Evolutionary conservation across 257 asterid species (phyloP).

Genomic region (Capsicum rhomboideum): DNA sequence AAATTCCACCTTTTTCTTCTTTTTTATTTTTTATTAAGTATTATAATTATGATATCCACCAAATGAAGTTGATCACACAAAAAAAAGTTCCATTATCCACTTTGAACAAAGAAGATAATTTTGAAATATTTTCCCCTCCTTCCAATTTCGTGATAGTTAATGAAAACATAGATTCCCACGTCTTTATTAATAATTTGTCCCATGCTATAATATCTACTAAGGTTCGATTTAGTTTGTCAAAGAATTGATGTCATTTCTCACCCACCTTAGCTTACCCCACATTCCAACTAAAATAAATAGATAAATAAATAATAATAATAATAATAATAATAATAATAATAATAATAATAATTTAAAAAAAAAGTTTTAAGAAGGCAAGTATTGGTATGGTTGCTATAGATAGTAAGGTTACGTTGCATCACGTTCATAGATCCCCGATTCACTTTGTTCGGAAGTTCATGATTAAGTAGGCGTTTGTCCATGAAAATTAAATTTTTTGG

Average conservation of each 20-base stretch:
- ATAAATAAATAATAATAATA: neutral
- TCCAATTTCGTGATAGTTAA: neutral
- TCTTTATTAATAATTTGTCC: neutral
- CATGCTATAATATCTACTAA: neutral
- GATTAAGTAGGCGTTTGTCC: too few relatives aligned
- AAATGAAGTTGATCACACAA: neutral
- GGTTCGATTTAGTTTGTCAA: neutral
- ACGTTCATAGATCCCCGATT: too few relatives aligned
- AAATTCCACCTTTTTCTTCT: neutral
- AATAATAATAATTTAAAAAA: neutral
- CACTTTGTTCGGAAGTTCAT: too few relatives aligned
- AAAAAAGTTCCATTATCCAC: neutral
- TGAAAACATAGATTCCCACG: neutral
- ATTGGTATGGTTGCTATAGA: too few relatives aligned
- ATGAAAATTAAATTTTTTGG: too few relatives aligned
- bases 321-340: neutral
- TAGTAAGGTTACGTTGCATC: too few relatives aligned
- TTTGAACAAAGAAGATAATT: neutral
- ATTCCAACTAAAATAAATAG: neutral
- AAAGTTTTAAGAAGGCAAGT: too few relatives aligned
- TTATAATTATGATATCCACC: neutral
- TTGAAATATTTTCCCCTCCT: neutral
- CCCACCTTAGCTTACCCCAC: neutral
- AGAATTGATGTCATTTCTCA: neutral
- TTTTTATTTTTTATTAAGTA: neutral